Evolutionary conservation across 2,329 filamentous ascomycete species (phyloP).

Genomic region (Emergomyces pasteurianus): DNA sequence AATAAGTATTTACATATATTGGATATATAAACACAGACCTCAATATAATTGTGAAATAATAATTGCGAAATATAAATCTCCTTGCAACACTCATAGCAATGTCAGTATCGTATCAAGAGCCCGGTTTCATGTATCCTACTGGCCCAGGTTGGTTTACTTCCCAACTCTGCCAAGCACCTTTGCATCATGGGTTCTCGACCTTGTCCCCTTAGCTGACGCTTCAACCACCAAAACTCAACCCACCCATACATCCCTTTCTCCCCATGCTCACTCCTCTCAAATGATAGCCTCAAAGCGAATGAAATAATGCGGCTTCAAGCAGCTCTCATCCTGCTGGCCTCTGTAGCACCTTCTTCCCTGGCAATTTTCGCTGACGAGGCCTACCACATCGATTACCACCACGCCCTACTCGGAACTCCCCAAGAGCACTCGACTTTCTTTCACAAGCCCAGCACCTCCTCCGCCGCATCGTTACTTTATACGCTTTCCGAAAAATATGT

Average conservation of each 20-base stretch:
- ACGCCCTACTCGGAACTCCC: conserved; percentile 74
- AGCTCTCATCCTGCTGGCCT: conserved; percentile 28
- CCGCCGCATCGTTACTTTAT: conserved; percentile 81
- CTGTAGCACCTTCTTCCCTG: conserved; percentile 38
- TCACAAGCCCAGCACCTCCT: conserved; percentile 69
- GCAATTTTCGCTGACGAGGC: conserved; percentile 87
- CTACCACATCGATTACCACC: conserved; percentile 83
- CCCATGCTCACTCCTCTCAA: conserved; percentile 11
- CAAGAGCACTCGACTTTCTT: conserved; percentile 83
- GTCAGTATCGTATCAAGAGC: too few relatives aligned
- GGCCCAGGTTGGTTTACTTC: too few relatives aligned
- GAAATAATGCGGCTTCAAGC: conserved; percentile 32
- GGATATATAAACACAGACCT: background rate
- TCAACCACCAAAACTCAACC: background rate
- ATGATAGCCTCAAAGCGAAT: conserved; percentile 21
- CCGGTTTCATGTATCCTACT: too few relatives aligned
- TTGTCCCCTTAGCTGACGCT: background rate
- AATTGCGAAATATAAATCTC: background rate
- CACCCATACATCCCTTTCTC: background rate
- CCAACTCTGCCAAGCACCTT: background rate
- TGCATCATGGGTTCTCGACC: conserved; percentile 2
- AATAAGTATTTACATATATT: background rate
- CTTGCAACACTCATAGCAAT: background rate
- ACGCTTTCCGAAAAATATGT: conserved; percentile 76
- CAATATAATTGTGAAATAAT: background rate